phyloP scores from a whole-genome alignment of 2,329 filamentous ascomycete species.

The Ustulina deusta region DNA sequence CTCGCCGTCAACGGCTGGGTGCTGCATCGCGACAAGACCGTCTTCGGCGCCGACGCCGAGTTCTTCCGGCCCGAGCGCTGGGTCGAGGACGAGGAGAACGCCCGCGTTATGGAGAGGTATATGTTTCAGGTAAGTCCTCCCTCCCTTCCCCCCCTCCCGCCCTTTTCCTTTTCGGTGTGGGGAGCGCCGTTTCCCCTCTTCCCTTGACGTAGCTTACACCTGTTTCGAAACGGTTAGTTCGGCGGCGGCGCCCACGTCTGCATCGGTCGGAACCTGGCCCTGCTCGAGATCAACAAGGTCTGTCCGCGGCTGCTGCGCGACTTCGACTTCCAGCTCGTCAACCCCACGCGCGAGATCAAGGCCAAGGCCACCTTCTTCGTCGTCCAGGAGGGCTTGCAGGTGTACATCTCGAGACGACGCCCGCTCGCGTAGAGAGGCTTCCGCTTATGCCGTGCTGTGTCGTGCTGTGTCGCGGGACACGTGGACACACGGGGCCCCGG shows the following conservation, averaged over 20 bases:
- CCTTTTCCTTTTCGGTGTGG: background rate
- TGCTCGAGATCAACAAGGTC: conserved; percentile 71
- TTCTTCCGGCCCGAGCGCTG: conserved; percentile 67
- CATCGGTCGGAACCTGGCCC: conserved; percentile 66
- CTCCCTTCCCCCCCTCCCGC: background rate
- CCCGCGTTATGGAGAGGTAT: conserved; percentile 63
- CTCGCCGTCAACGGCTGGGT: conserved; percentile 68
- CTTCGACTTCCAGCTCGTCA: conserved; percentile 65
- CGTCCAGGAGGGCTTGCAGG: conserved; percentile 67
- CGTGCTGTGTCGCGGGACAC: too few species aligned
- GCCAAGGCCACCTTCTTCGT: conserved; percentile 71
- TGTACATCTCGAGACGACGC: conserved; percentile 58
- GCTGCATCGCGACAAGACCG: conserved; percentile 60
- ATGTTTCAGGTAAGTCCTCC: conserved; percentile 64
- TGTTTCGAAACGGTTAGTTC: conserved; percentile 54
- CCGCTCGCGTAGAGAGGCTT: background rate
- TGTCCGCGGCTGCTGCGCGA: conserved; percentile 66
- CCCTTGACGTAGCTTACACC: background rate
- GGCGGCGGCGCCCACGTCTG: conserved; percentile 67
- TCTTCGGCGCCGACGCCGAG: conserved; percentile 66
- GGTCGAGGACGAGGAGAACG: conserved; percentile 60
- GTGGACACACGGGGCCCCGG: too few species aligned
- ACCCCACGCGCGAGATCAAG: conserved; percentile 61
- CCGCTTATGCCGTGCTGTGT: too few species aligned
- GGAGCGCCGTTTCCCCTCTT: background rate